Base-by-base conservation (phyloP, 179 eudicot species). In the Vitellaria paradoxa region DNA sequence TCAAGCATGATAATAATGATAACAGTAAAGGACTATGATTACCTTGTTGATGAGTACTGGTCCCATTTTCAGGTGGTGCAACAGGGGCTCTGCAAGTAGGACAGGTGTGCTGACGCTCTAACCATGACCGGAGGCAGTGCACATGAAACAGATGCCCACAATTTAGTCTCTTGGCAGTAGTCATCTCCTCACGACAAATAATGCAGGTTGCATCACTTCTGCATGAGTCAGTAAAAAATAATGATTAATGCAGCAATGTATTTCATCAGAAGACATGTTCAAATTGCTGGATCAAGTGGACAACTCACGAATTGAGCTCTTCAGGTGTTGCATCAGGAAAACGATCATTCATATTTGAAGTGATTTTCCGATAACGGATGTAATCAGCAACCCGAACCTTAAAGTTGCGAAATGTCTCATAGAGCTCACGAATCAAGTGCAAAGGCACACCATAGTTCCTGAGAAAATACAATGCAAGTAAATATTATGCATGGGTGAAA, bases 111-210 rank as follows among this genome's bases (percentile, higher is more conserved):
- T 96, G 99, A 59, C 98, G 82, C 78, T 96, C 99, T 86, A 96
- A 85, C 99, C 99, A 96, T 47, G 99, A 96, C 59, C 99, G 90
- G 46, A 96, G 94, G 83, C 99, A 96, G 82, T 96, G 99, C 73
- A 96, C 95, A 77, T 96, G 99, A 80, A 96, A 96, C 68, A 94
- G 85, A 87, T 96, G 99, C 52, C 99, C 98, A 81, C 98, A 96
- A 63, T 85, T 83, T 74, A 96, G 87, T 83, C 85, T 94, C 85
- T 96, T 96, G 61, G 99, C 98, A 0, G 91, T 90, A 20, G 91
- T 89, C 99, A 96, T 96, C 88, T 96, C 99, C 93, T 96, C 99
- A 8, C 98, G 98, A 84, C 98, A 96, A 76, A 94, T 96, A 52
- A 94, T 94, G 89, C 99, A 96, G 59, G 98, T 96, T 53, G 86